A percentile compares a stretch with the other conserved stretches of the same genome.
phyloP scores from a whole-genome alignment of 495 filamentous ascomycete species.

The Hypoxylon intermedium region DNA sequence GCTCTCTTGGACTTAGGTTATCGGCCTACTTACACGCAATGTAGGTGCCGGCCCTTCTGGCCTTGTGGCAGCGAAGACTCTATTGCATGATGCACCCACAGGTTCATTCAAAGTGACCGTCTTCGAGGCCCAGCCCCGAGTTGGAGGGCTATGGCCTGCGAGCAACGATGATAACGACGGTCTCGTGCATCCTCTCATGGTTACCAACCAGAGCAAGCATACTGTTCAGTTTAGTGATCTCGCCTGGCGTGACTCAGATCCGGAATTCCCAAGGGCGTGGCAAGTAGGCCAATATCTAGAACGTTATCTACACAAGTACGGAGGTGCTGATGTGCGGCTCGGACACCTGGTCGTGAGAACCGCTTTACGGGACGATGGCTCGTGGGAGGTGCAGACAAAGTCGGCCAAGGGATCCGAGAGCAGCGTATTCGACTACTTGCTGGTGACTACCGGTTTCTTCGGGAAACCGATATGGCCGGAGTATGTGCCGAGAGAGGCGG shows the following conservation, averaged over 20 bases:
- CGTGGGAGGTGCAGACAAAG: conserved; percentile 65
- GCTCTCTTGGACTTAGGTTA: not conserved
- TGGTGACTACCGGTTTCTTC: conserved; percentile 82
- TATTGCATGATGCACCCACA: conserved; percentile 65
- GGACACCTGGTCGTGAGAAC: conserved; percentile 61
- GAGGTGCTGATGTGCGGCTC: conserved; percentile 55
- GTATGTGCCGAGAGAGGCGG: conserved; percentile 42
- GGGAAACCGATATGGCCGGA: conserved; percentile 64
- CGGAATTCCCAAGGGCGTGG: conserved; percentile 75
- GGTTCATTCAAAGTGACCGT: conserved; percentile 70
- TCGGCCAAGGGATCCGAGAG: conserved; percentile 38
- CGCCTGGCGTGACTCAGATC: conserved; percentile 63
- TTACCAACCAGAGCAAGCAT: conserved; percentile 79
- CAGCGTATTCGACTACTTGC: conserved; percentile 71
- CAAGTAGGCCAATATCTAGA: conserved; percentile 78
- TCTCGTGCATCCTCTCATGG: conserved; percentile 70
- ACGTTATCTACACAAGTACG: conserved; percentile 65
- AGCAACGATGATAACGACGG: conserved; percentile 50
- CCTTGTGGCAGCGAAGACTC: conserved; percentile 80
- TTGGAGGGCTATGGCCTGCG: conserved; percentile 81
- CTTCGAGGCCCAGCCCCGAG: conserved; percentile 67
- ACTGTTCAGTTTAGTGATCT: conserved; percentile 82
- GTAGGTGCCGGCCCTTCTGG: conserved; percentile 82
- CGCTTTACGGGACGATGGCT: conserved; percentile 42
- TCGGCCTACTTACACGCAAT: conserved; percentile 5